Evolutionary conservation across 768 basidiomycete genomes (phyloP), one percentile per base, ranked within the genome.

Genomic region (Phaeotremella skinneri): DNA sequence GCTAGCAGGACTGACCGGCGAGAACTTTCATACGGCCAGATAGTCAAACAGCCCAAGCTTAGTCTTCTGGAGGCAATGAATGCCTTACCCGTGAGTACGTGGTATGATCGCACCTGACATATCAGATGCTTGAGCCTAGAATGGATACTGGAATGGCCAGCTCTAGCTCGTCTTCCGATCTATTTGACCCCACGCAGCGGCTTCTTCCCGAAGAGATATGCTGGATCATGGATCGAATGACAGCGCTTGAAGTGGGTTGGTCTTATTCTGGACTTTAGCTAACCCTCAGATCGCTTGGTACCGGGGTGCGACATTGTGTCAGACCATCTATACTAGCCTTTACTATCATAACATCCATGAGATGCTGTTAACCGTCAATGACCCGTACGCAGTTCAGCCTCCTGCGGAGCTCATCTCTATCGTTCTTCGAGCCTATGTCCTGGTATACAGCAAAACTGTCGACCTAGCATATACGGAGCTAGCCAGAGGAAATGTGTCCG

Each of bases 1-100:
- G 5, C 45, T 54, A 54, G 41, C 25, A 17, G 52, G 62, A 54
- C 53, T 30, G 45, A 48, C 29, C 80, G 32, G 32, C 50, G 56
- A 83, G 90, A 84, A 41, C 84, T 94, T 83, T 79, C 82, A 29
- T 78, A 81, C 0, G 85, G 84, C 13, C 81, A 81, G 34, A 78
- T 91, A 58, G 59, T 91, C 4, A 81, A 90, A 31, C 85, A 84
- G 67, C 82, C 85, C 0, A 84, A 82, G 29, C 87, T 90, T 65
- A 83, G 84, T 17, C 80, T 94, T 48, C 83, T 86, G 61, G 92
- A 97, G 61, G 86, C 90, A n/a, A 94, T 97, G 91, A 88, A 88
- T 66, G 89, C 90, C 14, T 85, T 96, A 55, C 88, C 92, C 83
- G 90, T 88, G 72, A 58, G 80, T 67, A 5, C 23, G 11, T 32